Evolutionary conservation across 2,329 filamentous ascomycete genomes (phyloP), one percentile per base, ranked within the genome.

Genomic region (Fusarium illudens): DNA sequence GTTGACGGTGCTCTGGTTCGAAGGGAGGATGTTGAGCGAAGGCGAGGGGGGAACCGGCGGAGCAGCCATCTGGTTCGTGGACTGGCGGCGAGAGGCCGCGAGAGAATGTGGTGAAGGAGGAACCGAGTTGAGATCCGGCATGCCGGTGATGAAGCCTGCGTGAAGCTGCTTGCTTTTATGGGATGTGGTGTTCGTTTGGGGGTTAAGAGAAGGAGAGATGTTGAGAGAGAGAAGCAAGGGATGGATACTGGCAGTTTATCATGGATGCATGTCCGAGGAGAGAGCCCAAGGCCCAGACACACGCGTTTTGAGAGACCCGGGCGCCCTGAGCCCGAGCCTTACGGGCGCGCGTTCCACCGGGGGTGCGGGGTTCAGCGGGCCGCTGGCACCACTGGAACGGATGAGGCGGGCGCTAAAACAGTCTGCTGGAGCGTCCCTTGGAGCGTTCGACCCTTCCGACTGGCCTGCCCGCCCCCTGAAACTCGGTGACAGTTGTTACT

Each of bases 121-220:
- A 12, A 87, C 84, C 17, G 84, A 83, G 77, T 88, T 87, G 67
- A 87, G 81, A 67, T 87, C 85, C 22, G 84, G 84, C 84, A 86
- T 87, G 51, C 71, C 65, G 71, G 46, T 58, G 55, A 61, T 55
- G 30, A 30, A 58, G 27, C 27, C n/a, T n/a, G n/a, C n/a, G n/a
- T 39, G 25, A 12, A n/a, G 22, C 13, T 50, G 27, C 7, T 10
- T 50, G 48, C 39, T 36, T n/a, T n/a, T n/a, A n/a, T n/a, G n/a
- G n/a, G n/a, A n/a, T n/a, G n/a, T n/a, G n/a, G n/a, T n/a, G n/a
- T n/a, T n/a, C 44, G 44, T 34, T 33, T 33, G 46, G 51, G 39
- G 49, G 37, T 55, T 50, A n/a, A n/a, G n/a, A n/a, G n/a, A n/a
- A n/a, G 54, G 17, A 34, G 13, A 17, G n/a, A 44, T 44, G 32